These are phyloP conservation scores for Leccinum pellstonianum DNA, from an alignment of 768 basidiomycete genomes.

Conservation along the genomic window DNA sequence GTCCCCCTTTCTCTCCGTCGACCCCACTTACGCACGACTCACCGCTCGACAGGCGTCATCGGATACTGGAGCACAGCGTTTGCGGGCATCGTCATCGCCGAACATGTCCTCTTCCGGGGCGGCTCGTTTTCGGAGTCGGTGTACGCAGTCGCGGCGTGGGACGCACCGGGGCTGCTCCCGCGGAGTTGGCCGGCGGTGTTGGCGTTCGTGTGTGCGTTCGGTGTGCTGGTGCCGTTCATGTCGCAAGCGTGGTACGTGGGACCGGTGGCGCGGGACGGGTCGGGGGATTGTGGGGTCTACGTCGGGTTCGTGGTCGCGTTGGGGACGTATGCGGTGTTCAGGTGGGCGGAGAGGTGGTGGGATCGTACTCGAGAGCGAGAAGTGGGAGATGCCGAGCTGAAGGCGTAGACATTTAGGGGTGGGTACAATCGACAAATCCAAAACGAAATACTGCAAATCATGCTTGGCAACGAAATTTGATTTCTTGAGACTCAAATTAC, in stretches of 20 bases:
- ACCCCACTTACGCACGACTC: conserved; percentile 9
- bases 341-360: conserved; percentile 30
- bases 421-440: not conserved
- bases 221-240: conserved; percentile 47
- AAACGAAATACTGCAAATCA: not conserved
- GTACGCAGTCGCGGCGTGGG: conserved; percentile 41
- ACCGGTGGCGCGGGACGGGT: conserved; percentile 42
- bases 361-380: not conserved
- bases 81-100: conserved; percentile 39
- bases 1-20: not conserved
- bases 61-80: conserved; percentile 45
- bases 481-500: not conserved
- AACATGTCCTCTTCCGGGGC: conserved; percentile 45
- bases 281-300: conserved; percentile 50
- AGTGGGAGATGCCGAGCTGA: conserved; percentile 3
- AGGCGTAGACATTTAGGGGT: not conserved
- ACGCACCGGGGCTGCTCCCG: conserved; percentile 38
- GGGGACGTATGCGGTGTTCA: conserved; percentile 32
- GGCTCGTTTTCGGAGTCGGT: conserved; percentile 30
- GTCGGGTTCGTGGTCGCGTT: conserved; percentile 36
- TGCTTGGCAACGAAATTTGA: not conserved
- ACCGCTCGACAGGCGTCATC: conserved; percentile 35
- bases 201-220: conserved; percentile 39
- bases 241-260: conserved; percentile 53
- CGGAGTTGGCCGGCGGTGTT: conserved; percentile 40